These are phyloP conservation scores for Fagus crenata DNA, from an alignment of 306 rosid species.

Conservation along the genomic window DNA sequence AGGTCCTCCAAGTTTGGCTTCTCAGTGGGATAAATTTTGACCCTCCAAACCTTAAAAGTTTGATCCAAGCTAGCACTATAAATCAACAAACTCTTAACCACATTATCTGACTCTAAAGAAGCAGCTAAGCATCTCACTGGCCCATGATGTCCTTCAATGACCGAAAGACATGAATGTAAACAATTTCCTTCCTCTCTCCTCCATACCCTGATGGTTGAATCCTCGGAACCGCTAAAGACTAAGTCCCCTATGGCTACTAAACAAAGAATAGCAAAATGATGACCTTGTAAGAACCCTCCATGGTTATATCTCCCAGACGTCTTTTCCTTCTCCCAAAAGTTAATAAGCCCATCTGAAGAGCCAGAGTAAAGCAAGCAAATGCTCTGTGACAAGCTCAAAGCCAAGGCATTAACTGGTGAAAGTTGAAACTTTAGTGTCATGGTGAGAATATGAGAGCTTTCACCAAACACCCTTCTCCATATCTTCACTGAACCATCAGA, in stretches of 20 bases:
- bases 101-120: constrained; percentile 40
- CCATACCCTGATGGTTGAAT: constrained; percentile 54
- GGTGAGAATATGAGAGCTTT: constrained; percentile 55
- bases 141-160: constrained; percentile 55
- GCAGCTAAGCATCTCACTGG: constrained; percentile 58
- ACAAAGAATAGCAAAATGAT: constrained; percentile 50
- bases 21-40: constrained; percentile 44
- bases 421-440: constrained; percentile 54
- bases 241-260: constrained; percentile 45
- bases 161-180: constrained; percentile 45
- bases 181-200: constrained; percentile 53
- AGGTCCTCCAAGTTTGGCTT: constrained; percentile 27
- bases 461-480: constrained; percentile 60
- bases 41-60: constrained; percentile 58
- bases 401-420: constrained; percentile 45
- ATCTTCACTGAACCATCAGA: constrained; percentile 57
- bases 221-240: constrained; percentile 49
- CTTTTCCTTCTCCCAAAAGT: constrained; percentile 57
- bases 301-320: constrained; percentile 49
- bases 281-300: constrained; percentile 58
- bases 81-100: constrained; percentile 43
- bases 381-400: constrained; percentile 35
- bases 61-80: constrained; percentile 64
- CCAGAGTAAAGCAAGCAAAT: constrained; percentile 46
- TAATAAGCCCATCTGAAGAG: constrained; percentile 52